These are phyloP conservation scores for Petunia hybrid DNA, from an alignment of 305 asterid species.

Conservation along the genomic window DNA sequence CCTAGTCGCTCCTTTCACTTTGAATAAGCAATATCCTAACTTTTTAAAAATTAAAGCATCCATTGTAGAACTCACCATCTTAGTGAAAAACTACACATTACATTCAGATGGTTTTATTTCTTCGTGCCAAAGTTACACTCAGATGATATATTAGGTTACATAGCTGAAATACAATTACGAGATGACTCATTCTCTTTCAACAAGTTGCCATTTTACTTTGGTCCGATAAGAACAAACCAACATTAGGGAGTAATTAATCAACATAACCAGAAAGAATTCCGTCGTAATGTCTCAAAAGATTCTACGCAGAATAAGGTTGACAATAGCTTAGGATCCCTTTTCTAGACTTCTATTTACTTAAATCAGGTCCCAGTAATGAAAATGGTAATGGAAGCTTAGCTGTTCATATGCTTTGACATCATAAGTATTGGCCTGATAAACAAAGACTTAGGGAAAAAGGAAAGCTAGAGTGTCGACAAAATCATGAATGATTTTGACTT, in stretches of 20 bases:
- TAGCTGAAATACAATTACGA: not conserved
- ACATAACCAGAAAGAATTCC: not conserved
- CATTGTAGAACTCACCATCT: not conserved
- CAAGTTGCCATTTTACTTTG: not conserved
- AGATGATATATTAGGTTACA: not conserved
- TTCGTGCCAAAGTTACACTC: not conserved
- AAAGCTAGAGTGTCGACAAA: conserved; percentile 11
- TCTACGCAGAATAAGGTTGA: not conserved
- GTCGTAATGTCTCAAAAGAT: not conserved
- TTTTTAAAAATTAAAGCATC: not conserved
- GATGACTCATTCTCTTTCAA: not conserved
- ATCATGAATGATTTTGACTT: conserved; percentile 26
- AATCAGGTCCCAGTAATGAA: conserved; percentile 25
- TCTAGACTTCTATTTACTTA: not conserved
- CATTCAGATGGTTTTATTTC: not conserved
- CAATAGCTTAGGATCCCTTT: not conserved
- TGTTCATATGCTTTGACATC: conserved; percentile 8
- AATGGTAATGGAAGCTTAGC: conserved; percentile 8
- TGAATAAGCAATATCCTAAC: not conserved
- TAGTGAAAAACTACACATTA: not conserved
- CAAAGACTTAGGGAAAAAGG: not conserved
- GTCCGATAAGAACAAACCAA: not conserved
- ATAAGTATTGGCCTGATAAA: not conserved
- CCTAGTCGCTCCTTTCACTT: not conserved
- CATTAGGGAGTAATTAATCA: not conserved